Conservation (phyloP, 352 stramenopile genomes). For the Globisporangium mamillatum region DNA sequence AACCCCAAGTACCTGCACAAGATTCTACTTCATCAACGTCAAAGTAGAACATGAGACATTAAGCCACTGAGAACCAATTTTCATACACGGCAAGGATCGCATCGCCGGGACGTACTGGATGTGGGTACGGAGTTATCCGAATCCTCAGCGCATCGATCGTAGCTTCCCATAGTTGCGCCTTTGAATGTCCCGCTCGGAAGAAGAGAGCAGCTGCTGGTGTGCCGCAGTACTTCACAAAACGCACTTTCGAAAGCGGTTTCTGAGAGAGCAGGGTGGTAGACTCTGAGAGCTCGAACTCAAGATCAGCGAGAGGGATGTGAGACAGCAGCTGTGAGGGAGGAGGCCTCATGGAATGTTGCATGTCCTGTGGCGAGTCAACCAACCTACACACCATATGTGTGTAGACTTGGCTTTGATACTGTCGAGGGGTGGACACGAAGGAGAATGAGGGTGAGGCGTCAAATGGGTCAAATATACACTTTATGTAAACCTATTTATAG, state of each 20-base stretch:
- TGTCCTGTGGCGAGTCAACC: too few relatives aligned
- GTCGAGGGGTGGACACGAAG: too few relatives aligned
- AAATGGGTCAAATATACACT: too few relatives aligned
- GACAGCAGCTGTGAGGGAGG: background rate
- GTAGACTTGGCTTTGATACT: too few relatives aligned
- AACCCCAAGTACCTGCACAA: constrained; percentile 45
- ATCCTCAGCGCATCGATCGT: constrained; percentile 29
- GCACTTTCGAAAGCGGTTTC: constrained; percentile 35
- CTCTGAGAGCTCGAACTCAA: constrained; percentile 17
- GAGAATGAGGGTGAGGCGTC: too few relatives aligned
- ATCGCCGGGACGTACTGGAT: constrained; percentile 24
- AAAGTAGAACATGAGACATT: background rate
- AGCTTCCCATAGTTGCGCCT: constrained; percentile 35
- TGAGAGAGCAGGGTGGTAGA: constrained; percentile 24
- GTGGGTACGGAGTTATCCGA: constrained; percentile 24
- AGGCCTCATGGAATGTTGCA: too few relatives aligned
- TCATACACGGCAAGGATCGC: too few relatives aligned
- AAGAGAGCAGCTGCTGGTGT: constrained; percentile 32
- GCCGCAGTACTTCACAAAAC: constrained; percentile 23
- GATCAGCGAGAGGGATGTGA: constrained; percentile 10
- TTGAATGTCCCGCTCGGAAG: constrained; percentile 31
- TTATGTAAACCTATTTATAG: too few relatives aligned
- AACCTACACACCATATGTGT: too few relatives aligned
- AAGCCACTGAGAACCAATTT: too few relatives aligned
- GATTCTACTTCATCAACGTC: constrained; percentile 23